These are phyloP conservation scores for Lanmaoa rubissima DNA, from an alignment of 768 basidiomycete genomes.

Conservation along the genomic window DNA sequence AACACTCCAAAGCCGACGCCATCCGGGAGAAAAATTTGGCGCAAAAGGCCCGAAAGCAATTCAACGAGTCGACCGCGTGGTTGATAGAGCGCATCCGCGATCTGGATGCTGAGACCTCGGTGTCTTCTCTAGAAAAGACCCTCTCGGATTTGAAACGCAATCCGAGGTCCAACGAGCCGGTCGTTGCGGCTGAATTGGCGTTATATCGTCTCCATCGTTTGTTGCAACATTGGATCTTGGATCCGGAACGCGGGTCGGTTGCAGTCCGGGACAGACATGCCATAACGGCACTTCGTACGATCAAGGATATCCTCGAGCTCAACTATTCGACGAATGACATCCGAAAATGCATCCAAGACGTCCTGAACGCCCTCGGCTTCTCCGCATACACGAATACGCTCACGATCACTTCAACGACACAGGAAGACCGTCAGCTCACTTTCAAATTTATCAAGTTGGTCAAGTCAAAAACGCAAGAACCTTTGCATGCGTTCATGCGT, in stretches of 20 bases:
- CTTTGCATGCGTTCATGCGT: constrained; percentile 50
- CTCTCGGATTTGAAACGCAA: constrained; percentile 45
- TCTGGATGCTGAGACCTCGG: constrained; percentile 22
- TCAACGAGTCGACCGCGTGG: constrained; percentile 46
- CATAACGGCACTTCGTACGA: constrained; percentile 45
- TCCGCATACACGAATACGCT: constrained; percentile 34
- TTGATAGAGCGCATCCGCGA: constrained; percentile 48
- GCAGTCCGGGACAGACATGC: constrained; percentile 44
- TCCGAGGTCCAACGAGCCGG: constrained; percentile 40
- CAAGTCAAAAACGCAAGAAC: constrained; percentile 40
- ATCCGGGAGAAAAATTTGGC: constrained; percentile 45
- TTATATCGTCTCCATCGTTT: constrained; percentile 54
- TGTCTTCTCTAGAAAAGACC: constrained; percentile 29
- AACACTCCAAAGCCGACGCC: constrained; percentile 37
- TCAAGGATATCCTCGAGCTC: constrained; percentile 44
- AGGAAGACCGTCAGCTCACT: constrained; percentile 32
- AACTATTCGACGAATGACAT: constrained; percentile 31
- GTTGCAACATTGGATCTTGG: constrained; percentile 51
- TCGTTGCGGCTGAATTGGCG: constrained; percentile 49
- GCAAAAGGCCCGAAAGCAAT: constrained; percentile 43
- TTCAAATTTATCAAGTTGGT: constrained; percentile 61
- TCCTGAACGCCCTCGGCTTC: constrained; percentile 50
- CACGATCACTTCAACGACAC: constrained; percentile 1
- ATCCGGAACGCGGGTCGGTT: constrained; percentile 37
- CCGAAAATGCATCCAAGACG: constrained; percentile 36